Evolutionary conservation across 805 yeast species (phyloP), one percentile per base, ranked within the genome.

Genomic region (Cyberlindnera subsufficiens): DNA sequence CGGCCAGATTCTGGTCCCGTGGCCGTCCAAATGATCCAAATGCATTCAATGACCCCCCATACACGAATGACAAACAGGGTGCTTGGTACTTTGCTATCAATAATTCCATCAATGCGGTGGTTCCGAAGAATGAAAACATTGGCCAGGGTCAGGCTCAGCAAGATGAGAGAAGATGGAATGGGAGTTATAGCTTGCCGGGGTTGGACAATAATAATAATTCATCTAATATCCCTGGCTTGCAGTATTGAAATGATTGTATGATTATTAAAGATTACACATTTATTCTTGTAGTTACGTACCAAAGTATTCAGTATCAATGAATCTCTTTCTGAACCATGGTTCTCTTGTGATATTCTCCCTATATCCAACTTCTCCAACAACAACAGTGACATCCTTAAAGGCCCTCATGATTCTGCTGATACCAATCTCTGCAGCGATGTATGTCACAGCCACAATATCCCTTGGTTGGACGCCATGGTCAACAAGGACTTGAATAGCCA

Each of bases 1-100:
- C 95, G 5, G 86, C 95, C 19, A 67, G 97, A 43, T 86, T 95
- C 64, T 93, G 99, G 99, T 80, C 90, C 27, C 72, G 99, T 40
- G 84, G 95, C 1, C 73, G 95, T 58, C 96, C 97, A 2, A 83
- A 82, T 52, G 99, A 93, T 66, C 84, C 87, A 1, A 77, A 75
- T 57, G 85, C 86, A 3, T 88, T 78, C 66, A 78, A 80, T 50
- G 96, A 87, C 60, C 84, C 87, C 14, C 80, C 87, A 43, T 88
- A 89, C 63, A 82, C 87, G 15, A 72, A 77, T 59, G 77, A 76
- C 35, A 77, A 77, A 51, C 67, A 66, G 39, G 79, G 77, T 32
- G 79, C 80, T 6, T 77, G 82, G 82, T 70, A 64, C 52, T 69
- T 67, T 47, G 73, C 72, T n/a, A 69, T 60, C 22, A 61, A 61